Evolutionary conservation across 2,329 filamentous ascomycete genomes (phyloP).

Genomic region (Diaporthe ampelina): DNA sequence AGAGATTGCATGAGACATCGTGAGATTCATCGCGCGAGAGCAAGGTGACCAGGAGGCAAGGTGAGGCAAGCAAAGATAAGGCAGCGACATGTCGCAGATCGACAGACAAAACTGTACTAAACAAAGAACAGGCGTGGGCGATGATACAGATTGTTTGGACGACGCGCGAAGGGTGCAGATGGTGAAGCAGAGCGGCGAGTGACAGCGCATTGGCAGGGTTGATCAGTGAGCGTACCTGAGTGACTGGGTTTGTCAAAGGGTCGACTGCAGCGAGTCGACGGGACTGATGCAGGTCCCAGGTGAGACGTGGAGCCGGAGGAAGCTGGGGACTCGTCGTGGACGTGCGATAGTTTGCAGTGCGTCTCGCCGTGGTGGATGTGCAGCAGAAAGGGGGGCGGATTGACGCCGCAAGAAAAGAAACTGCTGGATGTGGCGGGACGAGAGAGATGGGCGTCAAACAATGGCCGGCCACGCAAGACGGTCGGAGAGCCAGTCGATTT

Average conservation of each 20-base stretch:
- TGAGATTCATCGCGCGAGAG: conserved; percentile 3
- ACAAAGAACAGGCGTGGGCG: conserved; percentile 3
- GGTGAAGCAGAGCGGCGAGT: conserved; percentile 32
- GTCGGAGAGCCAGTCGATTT: conserved; percentile 32
- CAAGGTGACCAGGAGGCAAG: conserved; percentile 24
- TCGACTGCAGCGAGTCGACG: conserved; percentile 34
- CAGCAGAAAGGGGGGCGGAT: conserved; percentile 30
- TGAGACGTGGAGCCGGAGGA: conserved; percentile 31
- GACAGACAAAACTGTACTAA: conserved; percentile 12
- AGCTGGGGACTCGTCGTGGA: conserved; percentile 36
- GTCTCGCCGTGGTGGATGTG: conserved; percentile 35
- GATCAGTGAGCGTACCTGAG: conserved; percentile 35
- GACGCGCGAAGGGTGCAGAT: conserved; percentile 18
- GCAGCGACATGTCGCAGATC: conserved; percentile 25
- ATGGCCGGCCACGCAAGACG: conserved; percentile 34
- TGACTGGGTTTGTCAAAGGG: conserved; percentile 27
- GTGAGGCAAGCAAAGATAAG: conserved; percentile 23
- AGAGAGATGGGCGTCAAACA: conserved; percentile 41
- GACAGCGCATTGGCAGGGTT: conserved; percentile 32
- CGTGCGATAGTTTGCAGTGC: conserved; percentile 34
- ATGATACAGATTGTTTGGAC: conserved; percentile 16
- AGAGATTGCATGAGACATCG: conserved; percentile 14
- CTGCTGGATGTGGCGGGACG: conserved; percentile 36
- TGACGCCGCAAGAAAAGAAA: conserved; percentile 35
- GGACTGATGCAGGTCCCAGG: conserved; percentile 34